phyloP scores from a whole-genome alignment of 495 filamentous ascomycete species.

The Sabuloglossum arenarium region DNA sequence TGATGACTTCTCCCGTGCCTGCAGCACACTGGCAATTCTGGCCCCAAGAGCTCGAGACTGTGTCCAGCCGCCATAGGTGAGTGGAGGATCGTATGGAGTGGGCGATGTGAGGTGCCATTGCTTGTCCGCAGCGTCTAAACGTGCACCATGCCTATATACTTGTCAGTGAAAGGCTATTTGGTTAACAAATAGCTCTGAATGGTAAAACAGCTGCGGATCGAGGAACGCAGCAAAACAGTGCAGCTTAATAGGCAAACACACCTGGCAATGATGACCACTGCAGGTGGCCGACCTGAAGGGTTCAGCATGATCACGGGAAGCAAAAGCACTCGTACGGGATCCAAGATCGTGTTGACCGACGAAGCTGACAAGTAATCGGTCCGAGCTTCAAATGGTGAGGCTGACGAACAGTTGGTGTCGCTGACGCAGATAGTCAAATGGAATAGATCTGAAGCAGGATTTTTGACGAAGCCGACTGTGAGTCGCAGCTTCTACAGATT shows the following conservation, averaged over 20 bases:
- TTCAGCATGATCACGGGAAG: neutral
- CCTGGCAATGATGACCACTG: conserved; percentile 66
- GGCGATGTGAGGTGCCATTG: conserved; percentile 91
- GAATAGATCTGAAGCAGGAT: neutral
- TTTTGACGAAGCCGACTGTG: neutral
- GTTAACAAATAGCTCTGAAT: neutral
- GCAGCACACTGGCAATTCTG: conserved; percentile 56
- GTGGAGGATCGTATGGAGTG: conserved; percentile 84
- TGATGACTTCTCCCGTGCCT: conserved; percentile 23
- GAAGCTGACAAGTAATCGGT: neutral
- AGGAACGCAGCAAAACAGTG: neutral
- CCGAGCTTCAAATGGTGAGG: neutral
- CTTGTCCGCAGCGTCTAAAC: conserved; percentile 82
- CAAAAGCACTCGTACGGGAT: neutral
- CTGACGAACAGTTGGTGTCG: no score
- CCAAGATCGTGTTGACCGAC: neutral
- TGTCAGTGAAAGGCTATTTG: neutral
- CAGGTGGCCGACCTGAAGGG: conserved; percentile 34
- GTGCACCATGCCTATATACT: conserved; percentile 56
- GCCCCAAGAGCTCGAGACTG: conserved; percentile 61
- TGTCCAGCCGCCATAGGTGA: conserved; percentile 87
- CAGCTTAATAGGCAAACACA: conserved; percentile 19
- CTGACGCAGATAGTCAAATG: neutral
- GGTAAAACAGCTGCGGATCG: neutral
- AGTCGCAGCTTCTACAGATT: neutral